Percentiles rank a stretch among this genome's conserved stretches.
Conservation (phyloP, 2,329 filamentous ascomycete species). For the Orbilia javanica region DNA sequence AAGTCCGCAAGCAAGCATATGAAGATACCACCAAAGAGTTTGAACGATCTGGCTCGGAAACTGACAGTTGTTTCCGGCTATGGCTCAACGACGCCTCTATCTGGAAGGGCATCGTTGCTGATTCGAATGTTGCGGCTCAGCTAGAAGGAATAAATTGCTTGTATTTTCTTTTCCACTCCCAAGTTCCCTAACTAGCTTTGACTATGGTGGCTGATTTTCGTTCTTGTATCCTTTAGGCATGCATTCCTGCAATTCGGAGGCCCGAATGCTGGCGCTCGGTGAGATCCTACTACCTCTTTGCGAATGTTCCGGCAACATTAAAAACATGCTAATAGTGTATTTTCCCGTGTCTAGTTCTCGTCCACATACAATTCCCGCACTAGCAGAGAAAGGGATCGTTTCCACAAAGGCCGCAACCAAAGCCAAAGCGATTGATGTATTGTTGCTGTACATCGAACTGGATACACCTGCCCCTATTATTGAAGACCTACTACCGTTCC, state of each 20-base stretch:
- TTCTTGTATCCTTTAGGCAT: slow-evolving; percentile 52
- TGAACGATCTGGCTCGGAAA: slow-evolving; percentile 84
- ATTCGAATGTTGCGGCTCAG: slow-evolving; percentile 97
- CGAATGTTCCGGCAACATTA: neutral
- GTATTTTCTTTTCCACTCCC: slow-evolving; percentile 67
- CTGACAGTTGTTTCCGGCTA: slow-evolving; percentile 85
- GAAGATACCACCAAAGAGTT: slow-evolving; percentile 92
- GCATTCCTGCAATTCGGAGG: slow-evolving; percentile 93
- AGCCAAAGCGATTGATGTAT: slow-evolving; percentile 83
- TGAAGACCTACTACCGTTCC: slow-evolving; percentile 85
- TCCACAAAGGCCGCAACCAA: slow-evolving; percentile 92
- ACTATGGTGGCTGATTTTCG: neutral
- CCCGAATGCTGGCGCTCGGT: slow-evolving; percentile 79
- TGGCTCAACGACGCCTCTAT: slow-evolving; percentile 86
- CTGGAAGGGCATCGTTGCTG: slow-evolving; percentile 92
- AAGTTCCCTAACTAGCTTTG: neutral
- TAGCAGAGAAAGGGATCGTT: slow-evolving; percentile 90
- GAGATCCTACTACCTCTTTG: slow-evolving; percentile 60
- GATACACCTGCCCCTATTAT: slow-evolving; percentile 87
- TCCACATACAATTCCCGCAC: slow-evolving; percentile 77
- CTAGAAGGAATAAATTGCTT: slow-evolving; percentile 89
- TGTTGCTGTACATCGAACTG: slow-evolving; percentile 89
- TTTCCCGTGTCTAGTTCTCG: slow-evolving; percentile 73
- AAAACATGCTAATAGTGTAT: slow-evolving; percentile 1
- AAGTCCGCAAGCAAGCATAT: slow-evolving; percentile 93